phyloP scores from a whole-genome alignment of 768 basidiomycete species.

The Russula griseocarnosa region DNA sequence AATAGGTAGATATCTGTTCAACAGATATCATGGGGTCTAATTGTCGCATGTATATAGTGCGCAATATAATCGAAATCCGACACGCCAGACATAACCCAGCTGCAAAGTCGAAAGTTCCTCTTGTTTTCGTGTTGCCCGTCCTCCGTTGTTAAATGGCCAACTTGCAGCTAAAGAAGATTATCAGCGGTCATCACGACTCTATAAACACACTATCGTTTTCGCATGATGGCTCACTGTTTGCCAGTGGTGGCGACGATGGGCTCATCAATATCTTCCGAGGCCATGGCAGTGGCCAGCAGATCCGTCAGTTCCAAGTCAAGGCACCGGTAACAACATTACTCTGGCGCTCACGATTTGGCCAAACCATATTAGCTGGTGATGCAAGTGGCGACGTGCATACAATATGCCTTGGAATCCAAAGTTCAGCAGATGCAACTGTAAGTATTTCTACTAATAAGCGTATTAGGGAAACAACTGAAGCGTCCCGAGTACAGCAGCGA shows the following conservation, averaged over 20 bases:
- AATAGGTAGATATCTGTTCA: too few relatives aligned
- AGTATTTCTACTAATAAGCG: too few relatives aligned
- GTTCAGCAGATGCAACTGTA: not conserved
- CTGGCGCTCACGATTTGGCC: conserved; percentile 3
- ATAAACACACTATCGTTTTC: not conserved
- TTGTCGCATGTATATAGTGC: too few relatives aligned
- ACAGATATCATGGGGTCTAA: too few relatives aligned
- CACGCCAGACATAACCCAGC: too few relatives aligned
- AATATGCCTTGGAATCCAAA: not conserved
- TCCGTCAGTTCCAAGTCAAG: conserved; percentile 3
- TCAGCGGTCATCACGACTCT: not conserved
- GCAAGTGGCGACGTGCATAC: not conserved
- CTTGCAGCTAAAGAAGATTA: not conserved
- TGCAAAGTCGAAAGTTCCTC: not conserved
- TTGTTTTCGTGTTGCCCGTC: too few relatives aligned
- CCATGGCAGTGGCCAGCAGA: not conserved
- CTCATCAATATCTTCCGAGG: conserved; percentile 1
- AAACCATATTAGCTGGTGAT: not conserved
- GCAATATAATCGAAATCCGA: too few relatives aligned
- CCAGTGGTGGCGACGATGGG: not conserved
- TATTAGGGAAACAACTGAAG: not conserved
- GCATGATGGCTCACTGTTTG: conserved; percentile 4
- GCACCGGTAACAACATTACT: not conserved
- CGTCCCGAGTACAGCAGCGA: not conserved
- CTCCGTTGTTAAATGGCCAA: not conserved